A percentile compares a stretch with the other conserved stretches of the same genome.
phyloP scores from a whole-genome alignment of 73 alveolate genomes.

The Paramecium primaurelia region DNA sequence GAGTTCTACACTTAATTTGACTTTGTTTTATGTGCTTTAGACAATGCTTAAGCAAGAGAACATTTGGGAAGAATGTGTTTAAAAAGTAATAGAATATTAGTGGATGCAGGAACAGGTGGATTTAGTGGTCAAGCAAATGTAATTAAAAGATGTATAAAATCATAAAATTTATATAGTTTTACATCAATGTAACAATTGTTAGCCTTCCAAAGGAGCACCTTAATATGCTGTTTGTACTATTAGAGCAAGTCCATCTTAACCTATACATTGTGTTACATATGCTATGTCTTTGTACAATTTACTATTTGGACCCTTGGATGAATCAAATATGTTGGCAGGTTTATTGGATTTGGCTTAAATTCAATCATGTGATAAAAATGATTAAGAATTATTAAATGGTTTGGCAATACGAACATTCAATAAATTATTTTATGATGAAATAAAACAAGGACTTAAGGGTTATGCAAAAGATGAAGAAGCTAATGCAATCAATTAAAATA shows the following conservation, averaged over 20 bases:
- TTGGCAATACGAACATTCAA: constrained; percentile 1
- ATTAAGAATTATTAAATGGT: not conserved
- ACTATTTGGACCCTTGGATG: constrained; percentile 75
- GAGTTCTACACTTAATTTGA: constrained; percentile 83
- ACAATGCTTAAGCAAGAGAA: constrained; percentile 93
- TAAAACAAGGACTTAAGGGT: not conserved
- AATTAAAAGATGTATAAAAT: not conserved
- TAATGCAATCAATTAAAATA: not conserved
- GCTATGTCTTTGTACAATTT: constrained; percentile 86
- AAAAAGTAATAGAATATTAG: constrained; percentile 77
- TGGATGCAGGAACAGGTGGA: constrained; percentile 95
- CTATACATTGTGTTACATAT: constrained; percentile 95
- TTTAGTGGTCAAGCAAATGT: constrained; percentile 69
- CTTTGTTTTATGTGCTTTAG: constrained; percentile 90
- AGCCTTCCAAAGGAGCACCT: constrained; percentile 62
- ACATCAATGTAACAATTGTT: constrained; percentile 46
- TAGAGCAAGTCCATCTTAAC: constrained; percentile 91
- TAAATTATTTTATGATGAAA: constrained; percentile 24
- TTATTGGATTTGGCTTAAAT: constrained; percentile 66
- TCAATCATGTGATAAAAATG: constrained; percentile 21
- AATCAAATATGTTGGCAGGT: constrained; percentile 50
- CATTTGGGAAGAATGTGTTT: constrained; percentile 89
- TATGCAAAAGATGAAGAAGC: not conserved
- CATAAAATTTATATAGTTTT: not conserved
- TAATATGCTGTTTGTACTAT: constrained; percentile 93